These are phyloP conservation scores for Penicillium sp. DNA, from an alignment of 2,329 filamentous ascomycete genomes.

Conservation along the genomic window DNA sequence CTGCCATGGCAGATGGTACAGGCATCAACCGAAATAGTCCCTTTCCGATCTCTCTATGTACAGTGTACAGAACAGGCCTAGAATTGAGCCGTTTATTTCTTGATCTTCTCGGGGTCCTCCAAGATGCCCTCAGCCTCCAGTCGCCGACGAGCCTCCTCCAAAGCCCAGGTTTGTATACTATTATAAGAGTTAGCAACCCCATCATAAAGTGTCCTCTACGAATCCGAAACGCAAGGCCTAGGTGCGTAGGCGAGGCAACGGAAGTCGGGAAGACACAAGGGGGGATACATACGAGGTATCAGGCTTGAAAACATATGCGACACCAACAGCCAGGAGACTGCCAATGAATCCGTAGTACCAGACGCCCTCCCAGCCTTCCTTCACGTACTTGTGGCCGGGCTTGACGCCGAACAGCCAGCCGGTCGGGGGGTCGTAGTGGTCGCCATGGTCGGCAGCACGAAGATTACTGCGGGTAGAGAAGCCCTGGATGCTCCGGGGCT, in stretches of 20 bases:
- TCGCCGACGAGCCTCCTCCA: slow-evolving; percentile 92
- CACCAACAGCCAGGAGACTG: slow-evolving; percentile 66
- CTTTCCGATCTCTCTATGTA: slow-evolving; percentile 42
- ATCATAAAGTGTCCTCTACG: background rate
- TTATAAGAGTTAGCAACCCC: slow-evolving; percentile 20
- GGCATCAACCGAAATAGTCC: slow-evolving; percentile 30
- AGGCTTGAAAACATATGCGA: slow-evolving; percentile 94
- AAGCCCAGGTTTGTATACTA: slow-evolving; percentile 98
- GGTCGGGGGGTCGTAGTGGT: slow-evolving; percentile 82
- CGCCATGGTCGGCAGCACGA: slow-evolving; percentile 58
- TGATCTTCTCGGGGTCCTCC: slow-evolving; percentile 65
- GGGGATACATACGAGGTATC: slow-evolving; percentile 83
- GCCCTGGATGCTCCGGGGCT: slow-evolving; percentile 35
- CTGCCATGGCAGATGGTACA: slow-evolving; percentile 30
- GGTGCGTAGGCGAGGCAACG: background rate
- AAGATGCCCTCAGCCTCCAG: slow-evolving; percentile 95
- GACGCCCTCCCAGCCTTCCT: slow-evolving; percentile 91
- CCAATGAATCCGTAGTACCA: slow-evolving; percentile 85
- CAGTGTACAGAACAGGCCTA: slow-evolving; percentile 36
- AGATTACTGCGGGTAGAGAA: slow-evolving; percentile 43
- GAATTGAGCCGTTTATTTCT: slow-evolving; percentile 43
- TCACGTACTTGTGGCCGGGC: slow-evolving; percentile 91
- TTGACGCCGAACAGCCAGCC: slow-evolving; percentile 94
- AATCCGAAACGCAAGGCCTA: background rate
- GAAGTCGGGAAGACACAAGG: background rate